phyloP scores from a whole-genome alignment of 2,329 filamentous ascomycete genomes.

The Hawksworthiomyces lignivorus region DNA sequence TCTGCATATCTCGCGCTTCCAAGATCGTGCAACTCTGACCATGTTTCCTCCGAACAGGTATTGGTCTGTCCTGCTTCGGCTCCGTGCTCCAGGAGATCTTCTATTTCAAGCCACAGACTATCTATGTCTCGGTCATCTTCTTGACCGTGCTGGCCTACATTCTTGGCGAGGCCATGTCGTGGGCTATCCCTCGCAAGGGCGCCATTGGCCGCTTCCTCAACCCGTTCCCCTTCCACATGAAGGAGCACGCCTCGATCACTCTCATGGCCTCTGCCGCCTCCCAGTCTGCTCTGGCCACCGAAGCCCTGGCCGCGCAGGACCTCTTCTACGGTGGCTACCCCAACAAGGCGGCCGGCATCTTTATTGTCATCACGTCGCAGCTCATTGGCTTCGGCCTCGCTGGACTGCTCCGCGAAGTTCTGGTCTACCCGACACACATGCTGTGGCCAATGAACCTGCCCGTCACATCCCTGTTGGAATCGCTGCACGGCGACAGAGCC shows the following conservation, averaged over 20 bases:
- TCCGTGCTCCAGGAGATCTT: conserved; percentile 35
- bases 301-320: conserved; percentile 36
- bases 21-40: too few species aligned
- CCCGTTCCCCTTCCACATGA: conserved; percentile 19
- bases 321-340: conserved; percentile 37
- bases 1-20: too few species aligned
- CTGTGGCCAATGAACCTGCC: conserved; percentile 31
- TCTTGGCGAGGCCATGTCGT: conserved; percentile 27
- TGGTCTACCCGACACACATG: conserved; percentile 42
- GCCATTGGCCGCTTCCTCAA: conserved; percentile 24
- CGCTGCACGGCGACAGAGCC: conserved; percentile 19
- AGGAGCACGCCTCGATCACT: conserved; percentile 17
- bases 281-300: conserved; percentile 21
- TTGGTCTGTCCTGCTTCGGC: conserved; percentile 25
- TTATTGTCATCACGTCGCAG: conserved; percentile 40
- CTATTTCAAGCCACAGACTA: conserved; percentile 39
- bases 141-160: conserved; percentile 36
- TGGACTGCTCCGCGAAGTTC: conserved; percentile 35
- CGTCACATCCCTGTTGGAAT: conserved; percentile 19
- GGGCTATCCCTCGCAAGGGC: conserved; percentile 18
- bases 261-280: conserved; percentile 17
- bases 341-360: conserved; percentile 31
- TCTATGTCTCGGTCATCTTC: conserved; percentile 36
- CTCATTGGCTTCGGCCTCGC: conserved; percentile 41
- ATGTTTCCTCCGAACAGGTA: too few species aligned